These are phyloP conservation scores for Casuarina equisetifolia DNA, from an alignment of 306 rosid species.

Conservation along the genomic window DNA sequence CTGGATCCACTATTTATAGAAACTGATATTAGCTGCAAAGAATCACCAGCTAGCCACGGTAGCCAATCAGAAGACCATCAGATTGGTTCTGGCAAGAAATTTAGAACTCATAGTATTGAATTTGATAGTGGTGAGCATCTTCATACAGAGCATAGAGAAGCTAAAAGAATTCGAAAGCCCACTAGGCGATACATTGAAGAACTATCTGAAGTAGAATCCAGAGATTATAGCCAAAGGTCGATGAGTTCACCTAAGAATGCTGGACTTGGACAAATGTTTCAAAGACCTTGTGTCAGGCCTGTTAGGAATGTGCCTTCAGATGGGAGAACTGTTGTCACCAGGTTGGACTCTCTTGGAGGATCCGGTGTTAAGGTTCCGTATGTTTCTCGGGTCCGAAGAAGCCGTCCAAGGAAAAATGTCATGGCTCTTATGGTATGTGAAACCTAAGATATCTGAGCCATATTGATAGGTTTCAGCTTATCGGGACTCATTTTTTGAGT, in stretches of 20 bases:
- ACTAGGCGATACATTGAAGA: conserved; percentile 97
- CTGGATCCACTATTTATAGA: conserved; percentile 34
- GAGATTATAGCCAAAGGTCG: conserved; percentile 54
- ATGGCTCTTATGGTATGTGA: conserved; percentile 71
- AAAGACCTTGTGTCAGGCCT: conserved; percentile 41
- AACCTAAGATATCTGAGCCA: conserved; percentile 23
- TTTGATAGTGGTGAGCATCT: conserved; percentile 53
- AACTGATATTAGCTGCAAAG: conserved; percentile 35
- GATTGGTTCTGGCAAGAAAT: conserved; percentile 43
- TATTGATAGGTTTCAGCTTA: conserved; percentile 5
- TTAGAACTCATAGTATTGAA: conserved; percentile 40
- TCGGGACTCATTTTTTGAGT: conserved; percentile 10
- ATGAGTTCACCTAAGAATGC: conserved; percentile 38
- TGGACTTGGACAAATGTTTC: conserved; percentile 44
- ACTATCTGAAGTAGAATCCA: conserved; percentile 75
- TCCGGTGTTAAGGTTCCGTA: conserved; percentile 73
- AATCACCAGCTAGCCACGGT: conserved; percentile 41
- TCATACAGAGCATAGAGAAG: conserved; percentile 55
- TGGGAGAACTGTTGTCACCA: conserved; percentile 57
- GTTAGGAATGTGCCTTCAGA: conserved; percentile 50
- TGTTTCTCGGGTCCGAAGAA: conserved; percentile 86
- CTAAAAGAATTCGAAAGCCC: conserved; percentile 87
- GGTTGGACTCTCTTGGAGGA: conserved; percentile 83
- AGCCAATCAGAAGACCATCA: conserved; percentile 47
- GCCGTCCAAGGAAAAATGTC: conserved; percentile 87